Evolutionary conservation across 345 rosid species (phyloP).

Genomic region (Crucihimalaya himalaica): DNA sequence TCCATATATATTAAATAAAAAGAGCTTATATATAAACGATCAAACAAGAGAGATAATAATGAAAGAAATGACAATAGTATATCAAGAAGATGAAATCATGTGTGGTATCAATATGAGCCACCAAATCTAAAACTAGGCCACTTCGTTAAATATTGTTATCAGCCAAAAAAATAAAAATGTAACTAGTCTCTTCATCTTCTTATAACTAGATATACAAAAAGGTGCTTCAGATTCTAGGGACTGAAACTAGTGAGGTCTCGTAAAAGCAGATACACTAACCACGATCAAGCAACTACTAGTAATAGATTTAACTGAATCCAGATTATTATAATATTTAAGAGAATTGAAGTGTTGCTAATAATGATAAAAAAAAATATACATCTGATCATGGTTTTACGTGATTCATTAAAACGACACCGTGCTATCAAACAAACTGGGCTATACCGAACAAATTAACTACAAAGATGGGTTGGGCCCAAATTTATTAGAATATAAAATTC

Average conservation of each 20-base stretch:
- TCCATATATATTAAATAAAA: background rate
- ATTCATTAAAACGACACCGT: background rate
- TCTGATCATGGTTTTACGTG: background rate
- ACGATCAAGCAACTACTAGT: background rate
- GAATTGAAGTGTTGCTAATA: background rate
- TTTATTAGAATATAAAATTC: background rate
- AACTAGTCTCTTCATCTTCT: background rate
- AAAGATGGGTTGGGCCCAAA: constrained; percentile 7
- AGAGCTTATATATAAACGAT: too few relatives aligned
- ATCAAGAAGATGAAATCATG: background rate
- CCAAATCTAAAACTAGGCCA: background rate
- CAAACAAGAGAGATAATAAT: too few relatives aligned
- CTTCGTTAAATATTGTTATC: background rate
- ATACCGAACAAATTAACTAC: background rate
- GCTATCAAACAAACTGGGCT: background rate
- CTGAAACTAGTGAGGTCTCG: background rate
- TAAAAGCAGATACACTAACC: background rate
- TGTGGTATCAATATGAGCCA: too few relatives aligned
- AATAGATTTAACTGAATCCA: background rate
- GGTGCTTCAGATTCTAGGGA: background rate
- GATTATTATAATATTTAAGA: background rate
- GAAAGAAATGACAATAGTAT: background rate
- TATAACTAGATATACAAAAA: background rate
- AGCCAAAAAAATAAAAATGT: background rate
- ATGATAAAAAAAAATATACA: background rate